These are phyloP conservation scores for Amanita pseudoporphyria DNA, from an alignment of 768 basidiomycete species.

Conservation along the genomic window DNA sequence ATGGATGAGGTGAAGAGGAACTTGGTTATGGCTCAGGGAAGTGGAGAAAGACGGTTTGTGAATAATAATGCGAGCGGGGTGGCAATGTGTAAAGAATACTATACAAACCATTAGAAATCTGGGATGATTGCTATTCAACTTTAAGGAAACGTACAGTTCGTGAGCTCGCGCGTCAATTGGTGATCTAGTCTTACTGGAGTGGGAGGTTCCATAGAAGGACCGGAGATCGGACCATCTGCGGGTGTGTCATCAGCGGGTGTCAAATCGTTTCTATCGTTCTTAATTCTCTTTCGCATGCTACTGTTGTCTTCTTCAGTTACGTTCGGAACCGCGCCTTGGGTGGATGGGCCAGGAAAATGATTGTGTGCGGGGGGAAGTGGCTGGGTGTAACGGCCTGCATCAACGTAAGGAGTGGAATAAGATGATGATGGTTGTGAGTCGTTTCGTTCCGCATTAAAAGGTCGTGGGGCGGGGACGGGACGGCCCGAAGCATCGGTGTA, in stretches of 20 bases:
- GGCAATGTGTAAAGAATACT: constrained; percentile 81
- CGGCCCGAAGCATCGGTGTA: constrained; percentile 77
- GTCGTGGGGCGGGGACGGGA: constrained; percentile 64
- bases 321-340: constrained; percentile 15
- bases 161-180: constrained; percentile 59
- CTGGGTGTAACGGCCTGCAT: constrained; percentile 16
- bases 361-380: constrained; percentile 7
- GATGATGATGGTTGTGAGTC: constrained; percentile 19
- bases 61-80: constrained; percentile 66
- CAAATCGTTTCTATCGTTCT: constrained; percentile 30
- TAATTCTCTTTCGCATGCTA: constrained; percentile 39
- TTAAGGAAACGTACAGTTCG: constrained; percentile 45
- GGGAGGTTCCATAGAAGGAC: constrained; percentile 31
- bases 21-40: constrained; percentile 51
- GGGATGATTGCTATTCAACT: constrained; percentile 8
- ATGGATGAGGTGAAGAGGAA: constrained; percentile 63
- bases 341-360: constrained; percentile 13
- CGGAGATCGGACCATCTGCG: constrained; percentile 28
- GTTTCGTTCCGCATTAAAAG: constrained; percentile 33
- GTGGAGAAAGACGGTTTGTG: constrained; percentile 73
- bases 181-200: constrained; percentile 44
- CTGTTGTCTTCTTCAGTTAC: constrained; percentile 31
- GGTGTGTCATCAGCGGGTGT: constrained; percentile 28
- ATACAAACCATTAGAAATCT: constrained; percentile 8
- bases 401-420: constrained; percentile 10